A percentile compares a stretch with the other conserved stretches of the same genome.
These are phyloP conservation scores for Suillus bovinus DNA, from an alignment of 768 basidiomycete species.

Conservation along the genomic window DNA sequence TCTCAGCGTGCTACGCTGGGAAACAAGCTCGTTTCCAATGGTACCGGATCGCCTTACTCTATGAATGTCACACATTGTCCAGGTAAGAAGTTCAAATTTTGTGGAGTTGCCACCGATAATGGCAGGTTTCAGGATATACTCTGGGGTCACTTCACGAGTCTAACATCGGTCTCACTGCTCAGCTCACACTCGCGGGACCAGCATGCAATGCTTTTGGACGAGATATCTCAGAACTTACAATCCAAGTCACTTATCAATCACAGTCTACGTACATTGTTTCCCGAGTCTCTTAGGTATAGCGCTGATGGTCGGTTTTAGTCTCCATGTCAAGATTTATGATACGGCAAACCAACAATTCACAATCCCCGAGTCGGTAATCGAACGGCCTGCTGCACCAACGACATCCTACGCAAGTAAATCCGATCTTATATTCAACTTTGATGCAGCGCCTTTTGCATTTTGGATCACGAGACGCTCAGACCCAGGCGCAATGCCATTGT, in stretches of 20 bases:
- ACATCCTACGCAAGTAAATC: slow-evolving; percentile 41
- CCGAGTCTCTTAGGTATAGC: neutral
- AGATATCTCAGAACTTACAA: slow-evolving; percentile 58
- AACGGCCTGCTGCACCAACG: slow-evolving; percentile 40
- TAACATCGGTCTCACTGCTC: slow-evolving; percentile 51
- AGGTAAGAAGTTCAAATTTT: slow-evolving; percentile 17
- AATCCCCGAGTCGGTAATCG: slow-evolving; percentile 55
- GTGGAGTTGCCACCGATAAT: neutral
- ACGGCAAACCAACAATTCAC: slow-evolving; percentile 62
- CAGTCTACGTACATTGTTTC: slow-evolving; percentile 40
- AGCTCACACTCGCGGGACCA: slow-evolving; percentile 51
- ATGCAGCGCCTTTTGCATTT: slow-evolving; percentile 68
- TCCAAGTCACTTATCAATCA: slow-evolving; percentile 68
- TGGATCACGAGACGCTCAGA: slow-evolving; percentile 74
- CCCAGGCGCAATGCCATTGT: slow-evolving; percentile 55
- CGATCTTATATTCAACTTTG: slow-evolving; percentile 71
- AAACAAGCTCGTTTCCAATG: neutral
- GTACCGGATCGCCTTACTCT: slow-evolving; percentile 15
- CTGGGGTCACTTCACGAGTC: slow-evolving; percentile 46
- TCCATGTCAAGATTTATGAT: slow-evolving; percentile 71
- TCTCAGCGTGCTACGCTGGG: slow-evolving; percentile 14
- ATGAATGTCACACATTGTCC: slow-evolving; percentile 34
- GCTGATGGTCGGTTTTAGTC: slow-evolving; percentile 33
- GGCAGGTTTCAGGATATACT: slow-evolving; percentile 48
- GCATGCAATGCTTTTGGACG: slow-evolving; percentile 67